Conservation (phyloP, 495 filamentous ascomycete genomes). For the Trypethelium eluteriae region DNA sequence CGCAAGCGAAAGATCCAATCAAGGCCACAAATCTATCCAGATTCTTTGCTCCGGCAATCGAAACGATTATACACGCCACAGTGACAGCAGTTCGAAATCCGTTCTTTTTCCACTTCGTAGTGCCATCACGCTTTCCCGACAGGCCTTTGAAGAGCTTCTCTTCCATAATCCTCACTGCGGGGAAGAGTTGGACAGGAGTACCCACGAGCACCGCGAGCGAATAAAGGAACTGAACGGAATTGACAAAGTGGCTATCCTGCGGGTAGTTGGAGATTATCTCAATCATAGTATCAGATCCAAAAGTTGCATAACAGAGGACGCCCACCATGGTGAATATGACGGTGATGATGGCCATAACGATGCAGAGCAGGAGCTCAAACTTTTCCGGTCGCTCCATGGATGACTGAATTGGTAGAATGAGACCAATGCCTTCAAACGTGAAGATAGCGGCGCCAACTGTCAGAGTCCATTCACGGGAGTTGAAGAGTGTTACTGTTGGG, state of each 20-base stretch:
- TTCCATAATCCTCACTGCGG: constrained; percentile 76
- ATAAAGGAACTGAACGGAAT: constrained; percentile 91
- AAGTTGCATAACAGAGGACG: constrained; percentile 89
- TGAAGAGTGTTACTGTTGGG: constrained; percentile 79
- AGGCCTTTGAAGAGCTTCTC: constrained; percentile 60
- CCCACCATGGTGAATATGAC: constrained; percentile 85
- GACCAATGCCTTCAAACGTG: constrained; percentile 93
- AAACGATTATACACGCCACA: constrained; percentile 71
- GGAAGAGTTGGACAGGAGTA: constrained; percentile 93
- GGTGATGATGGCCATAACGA: constrained; percentile 90
- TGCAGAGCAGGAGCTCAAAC: constrained; percentile 76
- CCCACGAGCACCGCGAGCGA: constrained; percentile 87
- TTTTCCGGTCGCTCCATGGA: constrained; percentile 85
- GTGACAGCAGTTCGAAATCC: constrained; percentile 88
- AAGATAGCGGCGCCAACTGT: constrained; percentile 99
- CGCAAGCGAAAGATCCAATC: constrained; percentile 94
- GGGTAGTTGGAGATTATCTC: constrained; percentile 93
- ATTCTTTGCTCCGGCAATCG: constrained; percentile 86
- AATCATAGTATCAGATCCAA: constrained; percentile 88
- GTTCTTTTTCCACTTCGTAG: constrained; percentile 99
- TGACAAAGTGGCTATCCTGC: constrained; percentile 92
- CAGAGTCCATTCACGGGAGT: constrained; percentile 80
- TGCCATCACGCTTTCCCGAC: constrained; percentile 90
- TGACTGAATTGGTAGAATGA: constrained; percentile 98
- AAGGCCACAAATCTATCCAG: constrained; percentile 95